These are phyloP conservation scores for Aspergillus caelatus DNA, from an alignment of 2,329 filamentous ascomycete genomes.

Conservation along the genomic window DNA sequence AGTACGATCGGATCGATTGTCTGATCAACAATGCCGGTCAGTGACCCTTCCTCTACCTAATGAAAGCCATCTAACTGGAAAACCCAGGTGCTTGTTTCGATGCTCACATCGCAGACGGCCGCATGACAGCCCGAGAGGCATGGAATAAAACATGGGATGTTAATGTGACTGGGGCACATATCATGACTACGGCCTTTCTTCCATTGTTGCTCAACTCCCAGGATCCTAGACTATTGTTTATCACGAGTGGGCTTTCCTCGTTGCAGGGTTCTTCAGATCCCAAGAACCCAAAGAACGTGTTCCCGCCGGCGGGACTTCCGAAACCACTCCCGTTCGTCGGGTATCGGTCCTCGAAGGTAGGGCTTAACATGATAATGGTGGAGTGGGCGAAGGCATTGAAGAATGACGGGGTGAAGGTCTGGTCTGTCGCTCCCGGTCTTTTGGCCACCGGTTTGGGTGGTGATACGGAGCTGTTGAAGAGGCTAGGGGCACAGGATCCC, in stretches of 20 bases:
- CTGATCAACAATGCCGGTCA: not conserved
- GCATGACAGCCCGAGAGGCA: not conserved
- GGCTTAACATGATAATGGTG: conserved; percentile 54
- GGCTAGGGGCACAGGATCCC: not conserved
- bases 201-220: not conserved
- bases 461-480: conserved; percentile 26
- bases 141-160: conserved; percentile 3
- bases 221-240: not conserved
- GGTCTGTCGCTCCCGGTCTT: conserved; percentile 49
- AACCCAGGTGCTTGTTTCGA: not conserved
- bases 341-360: conserved; percentile 43
- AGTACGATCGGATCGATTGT: not conserved
- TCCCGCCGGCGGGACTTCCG: not conserved
- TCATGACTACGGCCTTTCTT: not conserved
- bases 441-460: conserved; percentile 32
- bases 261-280: not conserved
- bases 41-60: not conserved
- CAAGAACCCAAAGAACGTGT: not conserved
- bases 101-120: not conserved
- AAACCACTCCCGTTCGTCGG: conserved; percentile 12
- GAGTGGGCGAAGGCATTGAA: conserved; percentile 49
- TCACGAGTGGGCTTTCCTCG: not conserved
- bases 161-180: not conserved
- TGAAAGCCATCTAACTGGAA: not conserved
- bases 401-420: conserved; percentile 54